Base-by-base conservation (phyloP, 2,329 filamentous ascomycete species). In the Aspergillus unguis region DNA sequence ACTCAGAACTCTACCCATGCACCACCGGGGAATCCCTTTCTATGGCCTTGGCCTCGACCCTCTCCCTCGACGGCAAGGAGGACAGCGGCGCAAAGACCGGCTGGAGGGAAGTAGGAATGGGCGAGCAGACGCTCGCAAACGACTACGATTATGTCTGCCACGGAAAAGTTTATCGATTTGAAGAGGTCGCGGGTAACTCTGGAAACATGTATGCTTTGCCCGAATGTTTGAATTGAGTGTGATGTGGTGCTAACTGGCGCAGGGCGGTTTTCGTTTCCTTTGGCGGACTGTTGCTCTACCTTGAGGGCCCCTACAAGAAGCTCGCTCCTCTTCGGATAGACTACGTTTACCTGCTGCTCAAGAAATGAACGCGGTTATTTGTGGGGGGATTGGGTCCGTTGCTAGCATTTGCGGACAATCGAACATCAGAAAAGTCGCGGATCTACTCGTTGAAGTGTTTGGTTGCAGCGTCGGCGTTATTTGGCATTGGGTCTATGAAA, bases 261-360 rank as follows among this genome's bases (percentile, higher is more conserved):
- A 97, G 92, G 70, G 95, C 96, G 71, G 90, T 91, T 28, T 99
- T 92, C 74, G 82, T 95, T 62, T 96, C 91, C 1, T 99, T 96
- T 65, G 94, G 94, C 44, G 94, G 94, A 6, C 77, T 99, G 59
- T 75, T 99, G 65, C 86, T 97, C 75, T 90, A 87, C 64, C 81
- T 99, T 51, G 88, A 96, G 66, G 94, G 95, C 5, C 94, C 94
- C 2, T 94, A 95, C 73, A 95, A 94, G 80, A 96, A 96, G 78
- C 83, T 99, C 58, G 95, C 88, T 32, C 88, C 91, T 28, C 76
- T 99, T 67, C 85, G 91, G 64, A 92, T 96, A 65, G 94, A 99
- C 71, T 87, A 96, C 68, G 85, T 95, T 58, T 99, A 99, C 71
- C 82, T 99, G 56, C 81, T 97, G 55, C 79, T 95, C 63, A 99